Evolutionary conservation across 495 filamentous ascomycete genomes (phyloP), one percentile per base, ranked within the genome.

Genomic region (Penicillium steckii): DNA sequence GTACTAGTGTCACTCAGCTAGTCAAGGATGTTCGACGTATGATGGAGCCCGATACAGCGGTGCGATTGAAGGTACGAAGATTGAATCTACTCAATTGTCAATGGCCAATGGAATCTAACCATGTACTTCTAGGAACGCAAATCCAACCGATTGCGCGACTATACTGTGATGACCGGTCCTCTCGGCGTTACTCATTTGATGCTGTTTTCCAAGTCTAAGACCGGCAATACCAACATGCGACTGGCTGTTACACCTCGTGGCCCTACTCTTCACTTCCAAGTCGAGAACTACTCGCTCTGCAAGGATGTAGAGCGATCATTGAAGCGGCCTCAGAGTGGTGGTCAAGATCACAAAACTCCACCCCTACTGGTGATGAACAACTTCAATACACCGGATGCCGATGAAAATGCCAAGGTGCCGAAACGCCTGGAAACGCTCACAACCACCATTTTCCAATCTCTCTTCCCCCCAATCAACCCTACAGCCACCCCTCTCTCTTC

Each of bases 331-430:
- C 80, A 82, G 61, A 87, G 83, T 21, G 86, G 86, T 43, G 85
- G 85, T 50, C 91, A 93, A 67, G 90, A 96, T 60, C 94, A 88
- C 64, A 75, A 84, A 42, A 88, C 83, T 22, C 81, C 93, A 2
- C 93, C 93, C 44, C 72, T 97, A 66, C 80, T 98, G 15, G 95
- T 98, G 48, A 97, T 98, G 94, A 99, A 99, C 73, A 96, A 96
- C 66, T 96, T 99, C 71, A 81, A 79, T 27, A 86, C 82, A 1
- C 79, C 88, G 23, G 67, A 78, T 47, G 71, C 80, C 8, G 67
- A 73, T 29, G 67, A 75, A 44, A 75, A 81, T 32, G 76, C 85
- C n/a, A 83, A 87, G 43, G 77, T 85, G 15, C 84, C 80, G 19
- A 91, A 89, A 59, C 91, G 96, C 52, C 88, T 97, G 61, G 95